Conservation (phyloP, 768 basidiomycete genomes). For the Tylopilus felleus region DNA sequence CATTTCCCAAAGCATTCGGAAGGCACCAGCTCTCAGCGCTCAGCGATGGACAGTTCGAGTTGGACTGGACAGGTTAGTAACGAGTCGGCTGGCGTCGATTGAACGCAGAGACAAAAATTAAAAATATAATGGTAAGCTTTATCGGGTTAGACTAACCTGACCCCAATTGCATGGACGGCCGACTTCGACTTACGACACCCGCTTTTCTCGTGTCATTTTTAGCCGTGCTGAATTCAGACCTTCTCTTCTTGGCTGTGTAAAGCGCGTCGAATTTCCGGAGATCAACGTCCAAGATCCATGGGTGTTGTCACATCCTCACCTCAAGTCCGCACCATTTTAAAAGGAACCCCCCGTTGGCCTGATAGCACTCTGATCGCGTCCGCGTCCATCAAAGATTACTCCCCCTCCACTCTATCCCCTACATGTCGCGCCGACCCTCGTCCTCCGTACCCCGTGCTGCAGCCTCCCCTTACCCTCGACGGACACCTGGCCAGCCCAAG, state of each 20-base stretch:
- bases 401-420: conserved; percentile 17
- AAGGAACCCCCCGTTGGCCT: conserved; percentile 10
- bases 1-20: not conserved
- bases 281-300: conserved; percentile 29
- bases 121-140: not conserved
- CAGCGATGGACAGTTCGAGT: not conserved
- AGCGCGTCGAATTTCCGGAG: conserved; percentile 26
- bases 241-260: conserved; percentile 23
- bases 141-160: conserved; percentile 21
- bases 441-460: conserved; percentile 32
- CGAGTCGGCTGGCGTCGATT: not conserved
- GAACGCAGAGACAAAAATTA: not conserved
- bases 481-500: conserved; percentile 61
- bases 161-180: conserved; percentile 26
- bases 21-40: not conserved
- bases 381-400: conserved; percentile 12
- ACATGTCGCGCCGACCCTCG: conserved; percentile 60
- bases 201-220: conserved; percentile 35
- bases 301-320: conserved; percentile 15
- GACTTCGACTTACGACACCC: conserved; percentile 37
- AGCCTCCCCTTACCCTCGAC: conserved; percentile 40
- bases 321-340: conserved; percentile 25
- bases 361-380: conserved; percentile 21
- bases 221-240: conserved; percentile 19
- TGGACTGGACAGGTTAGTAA: not conserved